phyloP scores from a whole-genome alignment of 352 stramenopile species.

The Phytophthora colocasiae region DNA sequence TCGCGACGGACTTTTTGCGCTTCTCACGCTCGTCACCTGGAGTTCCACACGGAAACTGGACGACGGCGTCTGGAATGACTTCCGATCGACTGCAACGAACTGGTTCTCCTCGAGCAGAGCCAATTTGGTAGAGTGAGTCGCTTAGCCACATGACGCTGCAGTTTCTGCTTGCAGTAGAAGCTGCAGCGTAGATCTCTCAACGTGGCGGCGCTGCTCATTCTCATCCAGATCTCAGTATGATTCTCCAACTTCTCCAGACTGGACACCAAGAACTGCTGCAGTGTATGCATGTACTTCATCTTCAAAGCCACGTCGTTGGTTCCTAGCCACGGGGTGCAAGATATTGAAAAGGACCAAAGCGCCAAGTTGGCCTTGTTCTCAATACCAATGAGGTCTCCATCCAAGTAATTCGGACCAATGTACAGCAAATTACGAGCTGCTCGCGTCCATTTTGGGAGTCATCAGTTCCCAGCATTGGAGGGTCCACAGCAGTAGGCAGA shows the following conservation, averaged over 20 bases:
- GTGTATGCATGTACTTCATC: conserved; percentile 71
- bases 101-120: conserved; percentile 74
- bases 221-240: conserved; percentile 43
- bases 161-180: conserved; percentile 77
- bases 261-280: conserved; percentile 74
- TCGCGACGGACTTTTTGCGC: conserved; percentile 82
- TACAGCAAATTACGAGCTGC: conserved; percentile 58
- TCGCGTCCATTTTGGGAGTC: conserved; percentile 75
- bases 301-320: conserved; percentile 80
- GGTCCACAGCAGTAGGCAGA: conserved; percentile 6
- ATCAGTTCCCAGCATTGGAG: conserved; percentile 37
- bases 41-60: conserved; percentile 69
- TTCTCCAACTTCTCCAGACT: conserved; percentile 71
- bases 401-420: conserved; percentile 68
- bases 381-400: conserved; percentile 71
- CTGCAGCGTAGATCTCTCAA: conserved; percentile 72
- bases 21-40: conserved; percentile 79
- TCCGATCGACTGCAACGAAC: conserved; percentile 71
- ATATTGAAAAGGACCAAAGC: conserved; percentile 72
- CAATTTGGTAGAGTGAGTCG: conserved; percentile 67
- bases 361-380: conserved; percentile 55
- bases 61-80: conserved; percentile 79
- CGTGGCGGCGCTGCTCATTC: conserved; percentile 52
- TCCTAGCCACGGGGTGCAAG: conserved; percentile 64
- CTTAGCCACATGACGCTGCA: conserved; percentile 68